Percentiles rank a stretch among this genome's conserved stretches.
phyloP scores from a whole-genome alignment of 225 moss, liverwort and hornwort species.

The Marchantia paleacea region DNA sequence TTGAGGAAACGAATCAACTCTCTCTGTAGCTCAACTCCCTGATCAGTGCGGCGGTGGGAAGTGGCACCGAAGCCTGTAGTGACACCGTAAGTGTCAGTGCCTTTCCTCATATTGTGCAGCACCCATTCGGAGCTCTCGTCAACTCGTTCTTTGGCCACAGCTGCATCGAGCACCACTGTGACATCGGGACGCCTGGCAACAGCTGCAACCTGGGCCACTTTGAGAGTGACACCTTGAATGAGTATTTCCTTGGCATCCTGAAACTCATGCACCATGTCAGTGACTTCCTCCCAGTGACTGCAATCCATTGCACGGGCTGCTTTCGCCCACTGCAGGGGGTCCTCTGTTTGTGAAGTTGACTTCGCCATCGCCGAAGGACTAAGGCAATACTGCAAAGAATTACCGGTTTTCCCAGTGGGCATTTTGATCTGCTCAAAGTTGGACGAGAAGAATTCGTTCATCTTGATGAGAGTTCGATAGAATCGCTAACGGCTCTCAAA shows the following conservation, averaged over 20 bases:
- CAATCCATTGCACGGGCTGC: conserved; percentile 22
- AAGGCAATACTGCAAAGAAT: not conserved
- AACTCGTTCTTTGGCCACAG: conserved; percentile 14
- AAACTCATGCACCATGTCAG: conserved; percentile 34
- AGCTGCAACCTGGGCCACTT: conserved; percentile 40
- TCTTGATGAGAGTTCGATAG: not conserved
- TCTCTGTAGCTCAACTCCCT: conserved; percentile 21
- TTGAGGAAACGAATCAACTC: conserved; percentile 31
- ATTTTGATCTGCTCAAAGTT: not conserved
- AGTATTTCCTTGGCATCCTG: conserved; percentile 30
- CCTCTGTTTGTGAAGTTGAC: not conserved
- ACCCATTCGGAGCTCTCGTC: conserved; percentile 31
- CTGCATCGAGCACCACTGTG: conserved; percentile 23
- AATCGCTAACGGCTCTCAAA: too few species aligned
- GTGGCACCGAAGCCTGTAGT: conserved; percentile 33
- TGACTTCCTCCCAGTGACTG: conserved; percentile 47
- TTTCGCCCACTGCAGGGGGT: conserved; percentile 33
- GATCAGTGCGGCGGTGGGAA: conserved; percentile 21
- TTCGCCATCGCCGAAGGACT: not conserved
- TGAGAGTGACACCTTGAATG: conserved; percentile 39
- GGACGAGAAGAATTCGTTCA: not conserved
- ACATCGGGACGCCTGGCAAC: conserved; percentile 37
- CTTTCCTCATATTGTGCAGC: conserved; percentile 23
- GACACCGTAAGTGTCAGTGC: conserved; percentile 27
- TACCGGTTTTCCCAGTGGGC: not conserved